These are phyloP conservation scores for Thermomucor indicae-seudaticae DNA, from an alignment of 371 early-diverging fungal genomes.

Conservation along the genomic window DNA sequence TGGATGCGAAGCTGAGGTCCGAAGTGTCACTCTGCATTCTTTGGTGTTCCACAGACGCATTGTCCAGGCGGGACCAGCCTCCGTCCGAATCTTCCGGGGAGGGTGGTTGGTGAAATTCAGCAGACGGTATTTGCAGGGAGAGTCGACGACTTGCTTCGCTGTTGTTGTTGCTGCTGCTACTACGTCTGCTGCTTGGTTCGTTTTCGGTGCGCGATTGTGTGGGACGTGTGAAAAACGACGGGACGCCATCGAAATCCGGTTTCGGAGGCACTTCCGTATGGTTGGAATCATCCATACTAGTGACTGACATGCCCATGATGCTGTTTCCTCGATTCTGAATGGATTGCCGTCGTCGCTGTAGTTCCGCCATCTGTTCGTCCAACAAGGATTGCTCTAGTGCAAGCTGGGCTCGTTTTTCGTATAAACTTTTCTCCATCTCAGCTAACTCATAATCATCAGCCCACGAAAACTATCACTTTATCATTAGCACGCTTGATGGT, in stretches of 20 bases:
- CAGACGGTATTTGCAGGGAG: not conserved
- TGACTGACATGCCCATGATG: conserved; percentile 6
- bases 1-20: conserved; percentile 7
- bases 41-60: conserved; percentile 14
- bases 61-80: too few relatives aligned
- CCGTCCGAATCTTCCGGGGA: conserved; percentile 21
- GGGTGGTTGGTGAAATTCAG: not conserved
- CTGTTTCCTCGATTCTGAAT: conserved; percentile 13
- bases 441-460: conserved; percentile 17
- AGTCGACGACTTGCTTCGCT: too few relatives aligned
- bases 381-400: conserved; percentile 18
- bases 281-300: not conserved
- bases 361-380: conserved; percentile 16
- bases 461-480: not conserved
- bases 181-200: too few relatives aligned
- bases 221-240: too few relatives aligned
- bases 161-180: conserved; percentile 2
- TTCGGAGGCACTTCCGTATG: too few relatives aligned
- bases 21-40: conserved; percentile 7
- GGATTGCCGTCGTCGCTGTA: conserved; percentile 14
- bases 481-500: not conserved
- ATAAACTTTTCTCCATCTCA: conserved; percentile 16
- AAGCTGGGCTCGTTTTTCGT: conserved; percentile 14
- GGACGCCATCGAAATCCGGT: too few relatives aligned
- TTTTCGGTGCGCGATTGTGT: too few relatives aligned